phyloP scores from a whole-genome alignment of 2,329 filamentous ascomycete genomes.

The Aspergillus melleus region DNA sequence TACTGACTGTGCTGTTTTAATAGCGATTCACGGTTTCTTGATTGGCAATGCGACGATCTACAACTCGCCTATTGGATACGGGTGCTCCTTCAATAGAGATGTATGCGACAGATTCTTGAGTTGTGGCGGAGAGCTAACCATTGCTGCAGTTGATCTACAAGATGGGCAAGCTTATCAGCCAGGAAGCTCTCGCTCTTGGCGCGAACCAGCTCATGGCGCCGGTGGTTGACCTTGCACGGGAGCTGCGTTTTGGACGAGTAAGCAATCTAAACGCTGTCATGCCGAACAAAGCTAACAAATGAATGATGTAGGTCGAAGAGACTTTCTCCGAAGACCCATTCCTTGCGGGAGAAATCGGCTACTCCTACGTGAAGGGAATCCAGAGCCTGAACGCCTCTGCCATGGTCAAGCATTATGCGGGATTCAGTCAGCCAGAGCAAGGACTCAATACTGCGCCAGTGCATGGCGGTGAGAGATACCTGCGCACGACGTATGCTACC shows the following conservation, averaged over 20 bases:
- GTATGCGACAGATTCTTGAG: slow-evolving; percentile 15
- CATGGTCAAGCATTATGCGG: slow-evolving; percentile 75
- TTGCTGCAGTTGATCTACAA: slow-evolving; percentile 54
- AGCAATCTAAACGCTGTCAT: background rate
- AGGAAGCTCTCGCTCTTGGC: slow-evolving; percentile 66
- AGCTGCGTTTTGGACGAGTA: slow-evolving; percentile 67
- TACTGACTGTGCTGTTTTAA: slow-evolving; percentile 14
- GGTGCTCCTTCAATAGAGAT: slow-evolving; percentile 68
- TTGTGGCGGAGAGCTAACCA: background rate
- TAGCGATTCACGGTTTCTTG: slow-evolving; percentile 66
- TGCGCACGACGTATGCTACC: slow-evolving; percentile 57
- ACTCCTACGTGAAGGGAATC: slow-evolving; percentile 61
- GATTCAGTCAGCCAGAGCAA: slow-evolving; percentile 68
- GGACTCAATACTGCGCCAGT: slow-evolving; percentile 67
- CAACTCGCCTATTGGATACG: slow-evolving; percentile 73
- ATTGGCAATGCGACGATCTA: slow-evolving; percentile 75
- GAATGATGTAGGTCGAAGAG: slow-evolving; percentile 58
- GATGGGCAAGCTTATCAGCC: slow-evolving; percentile 66
- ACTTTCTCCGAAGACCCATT: slow-evolving; percentile 70
- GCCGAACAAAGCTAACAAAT: background rate
- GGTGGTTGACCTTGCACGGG: slow-evolving; percentile 68
- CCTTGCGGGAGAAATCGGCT: slow-evolving; percentile 67
- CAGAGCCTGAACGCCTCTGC: slow-evolving; percentile 67
- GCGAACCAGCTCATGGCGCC: slow-evolving; percentile 74
- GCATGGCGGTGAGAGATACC: slow-evolving; percentile 56